phyloP scores from a whole-genome alignment of 2,329 filamentous ascomycete genomes.

The Hyphodiscus sp. region DNA sequence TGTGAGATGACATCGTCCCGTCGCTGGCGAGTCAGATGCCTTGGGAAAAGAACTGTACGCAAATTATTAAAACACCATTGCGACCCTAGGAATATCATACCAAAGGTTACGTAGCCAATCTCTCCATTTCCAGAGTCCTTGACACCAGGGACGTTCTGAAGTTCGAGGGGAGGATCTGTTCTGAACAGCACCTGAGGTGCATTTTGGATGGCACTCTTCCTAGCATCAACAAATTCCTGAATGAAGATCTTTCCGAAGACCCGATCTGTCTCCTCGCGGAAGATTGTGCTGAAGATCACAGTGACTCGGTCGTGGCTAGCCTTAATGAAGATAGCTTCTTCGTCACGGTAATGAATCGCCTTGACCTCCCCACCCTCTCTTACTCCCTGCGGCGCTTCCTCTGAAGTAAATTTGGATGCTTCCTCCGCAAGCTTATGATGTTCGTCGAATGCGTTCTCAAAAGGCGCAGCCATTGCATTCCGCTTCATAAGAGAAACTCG shows the following conservation, averaged over 20 bases:
- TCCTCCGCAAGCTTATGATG: slow-evolving; percentile 81
- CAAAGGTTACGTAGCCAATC: slow-evolving; percentile 96
- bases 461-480: slow-evolving; percentile 97
- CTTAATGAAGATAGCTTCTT: slow-evolving; percentile 98
- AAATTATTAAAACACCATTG: slow-evolving; percentile 11
- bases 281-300: slow-evolving; percentile 97
- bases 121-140: slow-evolving; percentile 70
- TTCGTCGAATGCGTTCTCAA: slow-evolving; percentile 94
- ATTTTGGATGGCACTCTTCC: slow-evolving; percentile 93
- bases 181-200: slow-evolving; percentile 95
- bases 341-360: slow-evolving; percentile 96
- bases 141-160: slow-evolving; percentile 82
- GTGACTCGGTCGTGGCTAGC: slow-evolving; percentile 95
- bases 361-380: slow-evolving; percentile 87
- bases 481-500: slow-evolving; percentile 90
- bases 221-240: slow-evolving; percentile 96
- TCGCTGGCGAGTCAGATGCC: slow-evolving; percentile 83
- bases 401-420: slow-evolving; percentile 85
- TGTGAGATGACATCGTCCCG: slow-evolving; percentile 96
- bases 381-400: slow-evolving; percentile 87
- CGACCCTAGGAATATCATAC: slow-evolving; percentile 40
- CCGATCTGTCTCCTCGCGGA: slow-evolving; percentile 94
- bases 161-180: slow-evolving; percentile 86
- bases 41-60: slow-evolving; percentile 77
- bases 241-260: slow-evolving; percentile 98